Evolutionary conservation across 441 rosid species (phyloP), one percentile per base, ranked within the genome.

Genomic region (Geranium incanum): DNA sequence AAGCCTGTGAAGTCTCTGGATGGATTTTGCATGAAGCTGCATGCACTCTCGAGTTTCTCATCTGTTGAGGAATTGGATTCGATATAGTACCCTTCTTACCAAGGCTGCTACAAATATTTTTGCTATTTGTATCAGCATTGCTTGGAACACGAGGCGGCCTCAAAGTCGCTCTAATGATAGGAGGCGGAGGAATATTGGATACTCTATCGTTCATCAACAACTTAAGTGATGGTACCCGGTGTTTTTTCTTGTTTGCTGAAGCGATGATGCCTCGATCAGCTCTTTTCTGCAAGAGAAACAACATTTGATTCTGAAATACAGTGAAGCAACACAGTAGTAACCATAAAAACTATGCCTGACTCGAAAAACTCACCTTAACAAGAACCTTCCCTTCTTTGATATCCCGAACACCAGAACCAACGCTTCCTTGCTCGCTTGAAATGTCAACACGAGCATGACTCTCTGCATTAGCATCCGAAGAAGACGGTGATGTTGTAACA

Each of bases 181-280:
- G 67, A 70, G 82, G 75, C 12, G 74, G 68, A 3, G 79, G 80
- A 43, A 75, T 68, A 74, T 78, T 80, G 6, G 86, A 67, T 36
- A 19, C n/a, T 70, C 70, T 75, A 66, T 67, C 71, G 13, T 12
- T 48, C 6, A 66, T 19, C 3, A 16, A 59, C 45, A 81, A 69
- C 81, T 79, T 86, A 13, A 76, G 66, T 60, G 74, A 70, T 19
- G 78, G 75, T 69, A 68, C 75, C 65, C 69, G 68, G 62, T 57
- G 76, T 37, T 82, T 80, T 70, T 85, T 88, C 68, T 79, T 83
- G 59, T 74, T 75, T 37, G 81, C 79, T 37, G 82, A 66, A 70
- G 71, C 71, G 5, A 57, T 64, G 50, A 75, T 84, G 68, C 75
- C 79, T 23, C 33, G 33, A 70, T 81, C 80, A 77, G 70, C 65